Conservation (phyloP, 345 rosid genomes). For the Odontarrhena argentea region DNA sequence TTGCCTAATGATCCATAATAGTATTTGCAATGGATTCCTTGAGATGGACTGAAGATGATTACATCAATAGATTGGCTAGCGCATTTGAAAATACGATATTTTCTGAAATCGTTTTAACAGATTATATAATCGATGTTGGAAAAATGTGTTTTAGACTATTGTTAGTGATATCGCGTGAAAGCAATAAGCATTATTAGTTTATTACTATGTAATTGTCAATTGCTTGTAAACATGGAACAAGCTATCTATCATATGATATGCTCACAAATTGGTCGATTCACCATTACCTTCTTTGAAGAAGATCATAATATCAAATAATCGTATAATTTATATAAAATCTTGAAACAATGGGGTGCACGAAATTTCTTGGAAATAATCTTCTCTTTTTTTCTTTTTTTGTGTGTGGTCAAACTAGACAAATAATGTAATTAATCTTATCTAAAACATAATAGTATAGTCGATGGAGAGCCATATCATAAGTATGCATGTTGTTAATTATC, state of each 20-base stretch:
- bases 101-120: no score
- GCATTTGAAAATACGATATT: no score
- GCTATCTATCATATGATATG: slow-evolving; percentile 25
- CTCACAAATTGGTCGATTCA: background rate
- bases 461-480: slow-evolving; percentile 10
- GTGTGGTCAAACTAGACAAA: no score
- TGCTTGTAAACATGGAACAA: slow-evolving; percentile 41
- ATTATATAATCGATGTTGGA: no score
- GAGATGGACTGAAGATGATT: no score
- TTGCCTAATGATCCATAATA: no score
- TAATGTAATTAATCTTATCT: background rate
- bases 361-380: background rate
- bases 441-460: background rate
- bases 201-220: slow-evolving; percentile 28
- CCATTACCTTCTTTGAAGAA: background rate
- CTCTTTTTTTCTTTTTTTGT: no score
- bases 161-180: slow-evolving; percentile 27
- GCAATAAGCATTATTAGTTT: slow-evolving; percentile 4
- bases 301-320: background rate
- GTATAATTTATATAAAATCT: background rate
- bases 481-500: slow-evolving; percentile 18
- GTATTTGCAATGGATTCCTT: no score
- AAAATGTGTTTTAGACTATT: no score
- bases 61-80: no score
- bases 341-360: slow-evolving; percentile 13